phyloP scores from a whole-genome alignment of 768 basidiomycete genomes.

The Phlegmacium glaucopus region DNA sequence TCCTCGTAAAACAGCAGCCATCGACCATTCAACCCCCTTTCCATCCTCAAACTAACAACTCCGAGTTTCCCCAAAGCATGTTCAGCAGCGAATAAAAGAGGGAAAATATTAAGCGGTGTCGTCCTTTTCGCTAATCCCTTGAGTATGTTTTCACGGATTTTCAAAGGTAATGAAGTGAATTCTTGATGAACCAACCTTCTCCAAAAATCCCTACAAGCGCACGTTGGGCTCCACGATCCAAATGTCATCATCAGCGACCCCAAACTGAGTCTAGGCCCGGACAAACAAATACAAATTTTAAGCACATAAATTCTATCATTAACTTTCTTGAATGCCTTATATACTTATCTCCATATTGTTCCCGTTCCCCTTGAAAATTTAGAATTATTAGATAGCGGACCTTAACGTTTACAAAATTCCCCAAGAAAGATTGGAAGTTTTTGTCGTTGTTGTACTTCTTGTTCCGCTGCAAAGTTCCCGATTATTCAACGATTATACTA shows the following conservation, averaged over 20 bases:
- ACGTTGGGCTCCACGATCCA: conserved; percentile 69
- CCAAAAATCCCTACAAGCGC: conserved; percentile 84
- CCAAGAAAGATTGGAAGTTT: too few species aligned
- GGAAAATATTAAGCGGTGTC: conserved; percentile 62
- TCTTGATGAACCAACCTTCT: conserved; percentile 83
- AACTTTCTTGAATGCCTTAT: too few species aligned
- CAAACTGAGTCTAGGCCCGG: too few species aligned
- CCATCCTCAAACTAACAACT: conserved; percentile 63
- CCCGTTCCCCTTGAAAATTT: too few species aligned
- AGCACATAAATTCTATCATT: too few species aligned
- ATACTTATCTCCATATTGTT: too few species aligned
- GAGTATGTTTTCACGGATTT: conserved; percentile 64
- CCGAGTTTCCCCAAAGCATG: conserved; percentile 54
- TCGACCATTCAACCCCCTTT: conserved; percentile 75
- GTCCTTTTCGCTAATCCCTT: conserved; percentile 73
- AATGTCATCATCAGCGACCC: conserved; percentile 65
- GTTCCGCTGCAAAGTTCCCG: too few species aligned
- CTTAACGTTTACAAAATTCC: too few species aligned
- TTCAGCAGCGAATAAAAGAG: conserved; percentile 65
- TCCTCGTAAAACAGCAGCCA: conserved; percentile 61
- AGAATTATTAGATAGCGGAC: too few species aligned
- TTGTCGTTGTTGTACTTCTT: too few species aligned
- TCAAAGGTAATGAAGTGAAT: conserved; percentile 66
- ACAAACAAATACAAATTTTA: too few species aligned
- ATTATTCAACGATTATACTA: too few species aligned